Base-by-base conservation (phyloP, 306 rosid species). In the Cicer pinnatifidum region DNA sequence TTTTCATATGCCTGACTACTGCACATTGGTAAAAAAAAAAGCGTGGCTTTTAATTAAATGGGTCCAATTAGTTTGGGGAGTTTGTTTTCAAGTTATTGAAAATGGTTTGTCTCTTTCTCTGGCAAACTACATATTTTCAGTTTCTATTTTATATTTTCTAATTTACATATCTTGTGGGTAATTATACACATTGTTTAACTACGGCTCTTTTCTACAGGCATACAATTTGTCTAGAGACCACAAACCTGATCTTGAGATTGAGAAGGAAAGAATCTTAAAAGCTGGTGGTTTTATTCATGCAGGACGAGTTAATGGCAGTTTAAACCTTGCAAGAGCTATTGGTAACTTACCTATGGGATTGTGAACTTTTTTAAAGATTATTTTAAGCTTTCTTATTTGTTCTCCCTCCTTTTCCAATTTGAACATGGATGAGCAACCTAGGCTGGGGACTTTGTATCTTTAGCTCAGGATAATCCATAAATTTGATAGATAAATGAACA, bases 271-370 rank as follows among this genome's bases (percentile, higher is more conserved):
- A 86, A 94, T 94, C 80, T 69, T 87, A 67, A 91, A 87, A 86
- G 97, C 96, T 78, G 97, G 96, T 57, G 97, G 99, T 67, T 94
- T 91, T 80, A 94, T 94, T 75, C 96, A 91, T 47, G 97, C 96
- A 6, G 99, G 99, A 72, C 87, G 99, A 46, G 92, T 94, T 73
- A 94, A 94, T 88, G 99, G 99, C 76, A 91, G 95, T 84, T 82
- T 94, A 84, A 91, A 91, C 87, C 97, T 94, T 73, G 89, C 99
- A 48, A 91, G 99, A 81, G 99, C 99, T 81, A 94, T 94, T 81
- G 99, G 97, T 89, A 69, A 80, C 28, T 50, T 75, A 19, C 59
- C 75, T 67, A 45, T 23, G 17, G 71, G 47, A 58, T 17, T 45
- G 74, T 56, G 40, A 53, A 60, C 66, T 43, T 85, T 69, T 16